Base-by-base conservation (phyloP, 306 rosid genomes). In the Dicorynia guianensis region DNA sequence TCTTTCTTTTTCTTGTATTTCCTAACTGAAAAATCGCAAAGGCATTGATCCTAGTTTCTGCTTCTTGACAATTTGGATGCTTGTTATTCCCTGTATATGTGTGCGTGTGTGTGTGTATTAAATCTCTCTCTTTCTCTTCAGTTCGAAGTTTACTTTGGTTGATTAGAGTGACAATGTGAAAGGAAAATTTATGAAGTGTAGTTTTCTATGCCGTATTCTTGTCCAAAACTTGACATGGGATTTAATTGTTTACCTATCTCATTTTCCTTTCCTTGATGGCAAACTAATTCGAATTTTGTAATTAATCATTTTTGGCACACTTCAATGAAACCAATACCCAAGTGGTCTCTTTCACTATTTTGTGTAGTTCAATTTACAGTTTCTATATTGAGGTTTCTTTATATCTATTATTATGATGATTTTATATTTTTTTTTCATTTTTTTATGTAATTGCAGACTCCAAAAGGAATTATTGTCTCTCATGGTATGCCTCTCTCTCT, bases 391-490 rank as follows among this genome's bases (percentile, higher is more conserved):
- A 34, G 53, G 0, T 18, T 79, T 76, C 52, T 47, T 47, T 47
- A 42, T 62, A 13, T 67, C 9, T 50, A 11, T 64, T 70, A 35
- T 49, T 77, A 68, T 78, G 54, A 76, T 79, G 64, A 73, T 75
- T 79, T 63, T 17, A 19, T 62, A 18, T 4, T 4, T 63, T 52
- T 36, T 35, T 5, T 1, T 25, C 30, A 25, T 25, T 77, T 77
- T 14, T 77, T 61, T 12, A 3, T 53, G 42, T 52, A 39, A 54
- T 75, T 74, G 87, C 87, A 92, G 99, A 89, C 84, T 95, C 59
- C 97, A 95, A 88, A 92, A 89, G 90, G 99, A 95, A 87, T 85
- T 95, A 83, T 90, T 89, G 99, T 88, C 99, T 63, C 93, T 95
- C 67, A 95, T 95, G 99, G 99, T 95, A 86, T 66, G 83, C 30